phyloP scores from a whole-genome alignment of 306 rosid species.

The Psophocarpus tetragonolobus region DNA sequence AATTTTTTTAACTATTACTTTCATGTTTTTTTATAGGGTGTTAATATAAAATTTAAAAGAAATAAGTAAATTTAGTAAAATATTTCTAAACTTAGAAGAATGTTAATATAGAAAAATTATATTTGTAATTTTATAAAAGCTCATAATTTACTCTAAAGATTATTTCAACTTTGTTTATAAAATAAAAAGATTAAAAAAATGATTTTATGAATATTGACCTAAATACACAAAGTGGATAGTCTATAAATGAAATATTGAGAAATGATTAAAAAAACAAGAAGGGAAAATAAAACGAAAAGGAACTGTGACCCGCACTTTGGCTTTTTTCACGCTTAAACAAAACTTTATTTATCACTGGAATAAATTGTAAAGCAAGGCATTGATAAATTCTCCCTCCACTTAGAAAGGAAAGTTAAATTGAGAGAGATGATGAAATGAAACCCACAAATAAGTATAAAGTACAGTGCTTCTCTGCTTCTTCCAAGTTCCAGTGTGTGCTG shows the following conservation, averaged over 20 bases:
- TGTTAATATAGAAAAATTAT: too few species aligned
- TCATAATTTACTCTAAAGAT: too few species aligned
- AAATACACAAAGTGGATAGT: not conserved
- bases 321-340: conserved; percentile 40
- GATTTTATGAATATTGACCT: not conserved
- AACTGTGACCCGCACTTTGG: conserved; percentile 30
- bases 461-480: not conserved
- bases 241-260: not conserved
- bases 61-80: too few species aligned
- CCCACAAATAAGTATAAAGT: not conserved
- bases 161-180: not conserved
- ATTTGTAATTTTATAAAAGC: too few species aligned
- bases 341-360: conserved; percentile 16
- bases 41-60: too few species aligned
- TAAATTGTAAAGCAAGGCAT: conserved; percentile 43
- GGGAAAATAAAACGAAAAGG: conserved; percentile 29
- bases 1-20: too few species aligned
- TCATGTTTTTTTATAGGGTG: too few species aligned
- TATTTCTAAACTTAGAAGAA: too few species aligned
- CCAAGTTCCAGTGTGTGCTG: conserved; percentile 13
- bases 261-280: not conserved
- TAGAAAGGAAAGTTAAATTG: not conserved
- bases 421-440: not conserved
- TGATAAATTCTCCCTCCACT: conserved; percentile 33
- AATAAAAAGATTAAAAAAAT: not conserved